These are phyloP conservation scores for Flagelloscypha sp. DNA, from an alignment of 768 basidiomycete genomes.

Conservation along the genomic window DNA sequence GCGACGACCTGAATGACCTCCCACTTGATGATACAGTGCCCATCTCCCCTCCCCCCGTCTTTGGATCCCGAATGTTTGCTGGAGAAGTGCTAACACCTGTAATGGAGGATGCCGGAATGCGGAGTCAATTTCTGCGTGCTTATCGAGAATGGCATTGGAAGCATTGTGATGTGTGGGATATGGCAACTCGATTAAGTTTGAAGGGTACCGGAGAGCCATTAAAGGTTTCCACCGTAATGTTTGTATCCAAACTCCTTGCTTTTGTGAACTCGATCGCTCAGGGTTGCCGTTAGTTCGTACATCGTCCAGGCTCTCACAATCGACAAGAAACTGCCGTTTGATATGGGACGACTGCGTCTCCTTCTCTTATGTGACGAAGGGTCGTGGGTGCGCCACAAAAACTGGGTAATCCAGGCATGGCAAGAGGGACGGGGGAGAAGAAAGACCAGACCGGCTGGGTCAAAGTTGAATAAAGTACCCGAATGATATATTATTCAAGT, in stretches of 20 bases:
- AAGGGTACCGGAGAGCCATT: constrained; percentile 14
- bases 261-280: background rate
- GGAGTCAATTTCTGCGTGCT: constrained; percentile 23
- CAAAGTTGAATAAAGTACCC: no score
- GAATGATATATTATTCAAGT: no score
- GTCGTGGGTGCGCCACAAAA: constrained; percentile 22
- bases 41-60: constrained; percentile 4
- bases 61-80: constrained; percentile 2
- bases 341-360: constrained; percentile 19
- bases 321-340: constrained; percentile 20
- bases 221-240: constrained; percentile 25
- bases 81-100: constrained; percentile 7
- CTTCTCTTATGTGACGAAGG: constrained; percentile 23
- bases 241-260: background rate
- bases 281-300: constrained; percentile 18
- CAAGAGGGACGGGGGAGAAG: constrained; percentile 7
- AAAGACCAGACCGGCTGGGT: no score
- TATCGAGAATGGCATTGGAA: constrained; percentile 24
- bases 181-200: constrained; percentile 20
- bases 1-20: constrained; percentile 15
- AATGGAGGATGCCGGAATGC: constrained; percentile 11
- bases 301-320: constrained; percentile 22
- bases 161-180: constrained; percentile 19
- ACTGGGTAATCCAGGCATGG: constrained; percentile 17
- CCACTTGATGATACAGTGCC: constrained; percentile 9